Base-by-base conservation (phyloP, 2,329 filamentous ascomycete genomes). In the Neurospora sp. region DNA sequence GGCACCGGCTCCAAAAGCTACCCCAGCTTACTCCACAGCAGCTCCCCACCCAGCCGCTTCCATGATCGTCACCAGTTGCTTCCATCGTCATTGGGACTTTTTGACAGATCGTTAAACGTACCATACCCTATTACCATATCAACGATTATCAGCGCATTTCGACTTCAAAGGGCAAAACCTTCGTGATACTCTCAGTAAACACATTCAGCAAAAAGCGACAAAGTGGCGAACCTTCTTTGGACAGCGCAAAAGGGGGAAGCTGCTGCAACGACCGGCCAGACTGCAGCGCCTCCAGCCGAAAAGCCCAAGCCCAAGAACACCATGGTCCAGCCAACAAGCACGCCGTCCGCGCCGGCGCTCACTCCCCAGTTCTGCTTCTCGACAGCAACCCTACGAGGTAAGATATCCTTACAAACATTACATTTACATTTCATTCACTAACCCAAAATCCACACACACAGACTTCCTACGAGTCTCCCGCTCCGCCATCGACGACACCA, bases 381-480 rank as follows among this genome's bases (percentile, higher is more conserved):
- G 13, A 89, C 89, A 68, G 84, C 86, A 66, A 85, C 87, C 19
- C 81, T 94, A 67, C 84, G 87, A 88, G 91, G 91, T 92, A 79
- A 58, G 83, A 68, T 2, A 19, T 10, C 7, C 75, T 68, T 42
- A 15, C 68, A 15, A 69, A 66, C 38, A 3, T 38, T 68, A 68
- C 5, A 68, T 40, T 70, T 38, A 68, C 19, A 2, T 23, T 8
- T 15, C 19, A 15, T 17, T 33, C 17, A 33, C 52, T 62, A 1
- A 69, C 23, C 74, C 70, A 28, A 28, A 28, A 28, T 28, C 28
- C 28, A 28, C 4, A 28, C 4, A 28, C 28, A 28, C 77, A 97
- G 96, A 97, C 79, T 99, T 99, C 79, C 86, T 99, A 28, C 91
- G 93, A 46, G 81, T 96, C 74, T 97, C 95, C 10, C 89, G 96